These are phyloP conservation scores for Amaranthus palmeri DNA, from an alignment of 148 eudicot genomes.

Conservation along the genomic window DNA sequence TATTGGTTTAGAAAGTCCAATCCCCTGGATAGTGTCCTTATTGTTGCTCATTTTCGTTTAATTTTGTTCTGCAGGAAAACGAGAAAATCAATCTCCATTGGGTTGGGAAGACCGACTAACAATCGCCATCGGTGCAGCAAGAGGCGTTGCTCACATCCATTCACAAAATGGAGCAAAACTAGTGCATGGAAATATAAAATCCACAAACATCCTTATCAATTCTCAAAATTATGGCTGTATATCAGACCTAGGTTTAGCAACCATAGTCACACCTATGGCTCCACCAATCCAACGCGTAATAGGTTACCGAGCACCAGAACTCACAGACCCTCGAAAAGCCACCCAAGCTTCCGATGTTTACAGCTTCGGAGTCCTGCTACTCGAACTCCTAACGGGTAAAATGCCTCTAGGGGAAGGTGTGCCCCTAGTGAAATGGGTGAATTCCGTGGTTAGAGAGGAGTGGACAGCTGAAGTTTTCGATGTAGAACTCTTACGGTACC, in stretches of 20 bases:
- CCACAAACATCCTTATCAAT: slow-evolving; percentile 76
- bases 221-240: slow-evolving; percentile 51
- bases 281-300: slow-evolving; percentile 37
- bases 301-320: slow-evolving; percentile 79
- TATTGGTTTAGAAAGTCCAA: too few species aligned
- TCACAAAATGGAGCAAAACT: slow-evolving; percentile 45
- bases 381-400: slow-evolving; percentile 78
- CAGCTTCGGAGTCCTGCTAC: slow-evolving; percentile 69
- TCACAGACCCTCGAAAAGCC: slow-evolving; percentile 50
- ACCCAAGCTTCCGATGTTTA: slow-evolving; percentile 78
- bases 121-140: slow-evolving; percentile 58
- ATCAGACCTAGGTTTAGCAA: slow-evolving; percentile 68
- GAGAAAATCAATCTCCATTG: slow-evolving; percentile 43
- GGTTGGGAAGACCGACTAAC: slow-evolving; percentile 68
- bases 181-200: slow-evolving; percentile 81
- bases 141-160: slow-evolving; percentile 71
- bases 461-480: slow-evolving; percentile 97
- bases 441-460: slow-evolving; percentile 82
- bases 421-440: slow-evolving; percentile 72
- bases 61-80: slow-evolving; percentile 40
- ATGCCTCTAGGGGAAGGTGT: slow-evolving; percentile 53
- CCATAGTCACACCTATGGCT: slow-evolving; percentile 40
- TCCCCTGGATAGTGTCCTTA: too few species aligned
- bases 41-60: neutral
- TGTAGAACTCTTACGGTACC: slow-evolving; percentile 56